Conservation (phyloP, 106 monocot genomes). For the Posidonia australis region DNA sequence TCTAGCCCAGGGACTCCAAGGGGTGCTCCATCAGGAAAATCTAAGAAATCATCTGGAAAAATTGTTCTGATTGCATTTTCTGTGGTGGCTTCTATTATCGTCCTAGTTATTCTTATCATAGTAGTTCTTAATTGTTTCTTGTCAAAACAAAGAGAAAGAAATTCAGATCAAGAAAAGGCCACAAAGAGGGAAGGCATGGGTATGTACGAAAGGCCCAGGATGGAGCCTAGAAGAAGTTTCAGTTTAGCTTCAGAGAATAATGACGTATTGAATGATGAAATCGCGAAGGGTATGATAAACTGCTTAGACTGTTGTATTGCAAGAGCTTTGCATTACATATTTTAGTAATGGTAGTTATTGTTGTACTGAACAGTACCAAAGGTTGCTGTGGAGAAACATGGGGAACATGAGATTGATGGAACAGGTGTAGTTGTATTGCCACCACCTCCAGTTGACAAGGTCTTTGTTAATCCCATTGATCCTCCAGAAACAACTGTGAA, state of each 20-base stretch:
- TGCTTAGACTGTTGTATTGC: background rate
- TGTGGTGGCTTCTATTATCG: conserved; percentile 39
- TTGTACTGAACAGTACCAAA: conserved; percentile 9
- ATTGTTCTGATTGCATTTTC: conserved; percentile 56
- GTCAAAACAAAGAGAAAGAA: conserved; percentile 66
- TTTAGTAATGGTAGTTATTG: conserved; percentile 3
- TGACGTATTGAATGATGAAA: conserved; percentile 11
- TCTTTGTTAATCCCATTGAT: conserved; percentile 31
- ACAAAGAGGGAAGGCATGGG: conserved; percentile 24
- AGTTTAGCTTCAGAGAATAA: conserved; percentile 18
- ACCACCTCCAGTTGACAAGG: conserved; percentile 37
- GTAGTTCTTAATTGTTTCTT: conserved; percentile 24
- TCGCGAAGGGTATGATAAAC: conserved; percentile 12
- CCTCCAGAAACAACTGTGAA: conserved; percentile 21
- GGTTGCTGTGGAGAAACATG: conserved; percentile 26
- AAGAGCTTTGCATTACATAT: background rate
- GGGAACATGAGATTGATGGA: conserved; percentile 29
- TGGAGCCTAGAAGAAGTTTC: conserved; percentile 28
- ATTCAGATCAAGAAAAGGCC: conserved; percentile 29
- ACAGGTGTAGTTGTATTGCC: conserved; percentile 25
- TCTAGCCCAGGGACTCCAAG: conserved; percentile 4
- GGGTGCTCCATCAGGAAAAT: background rate
- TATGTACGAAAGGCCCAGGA: conserved; percentile 15
- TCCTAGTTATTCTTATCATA: conserved; percentile 40
- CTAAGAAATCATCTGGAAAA: conserved; percentile 30